A percentile compares a stretch with the other conserved stretches of the same genome.
phyloP scores from a whole-genome alignment of 257 asterid species.

The Echium plantagineum region DNA sequence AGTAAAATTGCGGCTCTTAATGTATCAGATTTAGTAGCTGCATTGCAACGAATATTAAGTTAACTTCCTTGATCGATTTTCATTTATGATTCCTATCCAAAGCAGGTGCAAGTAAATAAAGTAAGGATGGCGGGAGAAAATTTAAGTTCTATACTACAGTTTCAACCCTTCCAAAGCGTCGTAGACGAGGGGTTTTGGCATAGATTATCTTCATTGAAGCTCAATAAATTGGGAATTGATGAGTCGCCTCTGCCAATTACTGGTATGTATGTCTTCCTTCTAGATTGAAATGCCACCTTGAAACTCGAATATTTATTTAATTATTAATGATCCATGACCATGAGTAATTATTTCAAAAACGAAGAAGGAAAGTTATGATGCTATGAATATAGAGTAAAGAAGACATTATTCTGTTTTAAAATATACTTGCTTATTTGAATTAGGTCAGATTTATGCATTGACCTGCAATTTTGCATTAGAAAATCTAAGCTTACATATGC shows the following conservation, averaged over 20 bases:
- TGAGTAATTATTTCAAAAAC: too few relatives aligned
- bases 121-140: conserved; percentile 24
- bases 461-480: too few relatives aligned
- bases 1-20: too few relatives aligned
- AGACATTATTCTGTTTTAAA: too few relatives aligned
- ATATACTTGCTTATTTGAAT: too few relatives aligned
- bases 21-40: too few relatives aligned
- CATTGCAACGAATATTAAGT: too few relatives aligned
- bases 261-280: conserved; percentile 30
- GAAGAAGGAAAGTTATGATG: too few relatives aligned
- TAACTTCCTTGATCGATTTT: background rate
- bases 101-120: background rate
- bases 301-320: background rate
- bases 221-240: conserved; percentile 81
- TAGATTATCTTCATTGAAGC: conserved; percentile 77
- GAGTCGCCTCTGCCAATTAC: conserved; percentile 82
- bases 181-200: conserved; percentile 97
- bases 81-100: background rate
- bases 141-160: conserved; percentile 37
- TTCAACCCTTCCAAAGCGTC: conserved; percentile 64
- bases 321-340: too few relatives aligned
- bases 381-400: too few relatives aligned
- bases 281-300: background rate
- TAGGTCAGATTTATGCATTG: too few relatives aligned
- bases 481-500: too few relatives aligned